Base-by-base conservation (phyloP, 768 basidiomycete genomes). In the Pisolithus sp. region DNA sequence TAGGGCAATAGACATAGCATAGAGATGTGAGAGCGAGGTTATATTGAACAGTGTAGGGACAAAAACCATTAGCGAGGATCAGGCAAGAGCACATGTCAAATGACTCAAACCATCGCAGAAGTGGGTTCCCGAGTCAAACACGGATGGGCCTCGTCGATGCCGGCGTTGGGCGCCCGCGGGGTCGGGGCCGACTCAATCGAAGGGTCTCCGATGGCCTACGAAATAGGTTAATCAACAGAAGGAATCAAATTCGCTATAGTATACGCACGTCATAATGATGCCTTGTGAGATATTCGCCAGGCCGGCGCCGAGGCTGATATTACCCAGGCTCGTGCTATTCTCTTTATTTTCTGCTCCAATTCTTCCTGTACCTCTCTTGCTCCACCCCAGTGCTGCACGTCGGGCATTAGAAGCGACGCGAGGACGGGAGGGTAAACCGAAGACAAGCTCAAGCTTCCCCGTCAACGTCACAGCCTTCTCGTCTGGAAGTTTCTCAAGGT, bases 311-410 rank as follows among this genome's bases (percentile, higher is more conserved):
- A 52, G 4, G 5, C 50, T 46, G 21, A 39, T 23, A 12, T 56
- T 62, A 12, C 53, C 46, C 1, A 53, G 48, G 5, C 49, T 47
- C 28, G 56, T 50, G 40, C 61, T 64, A 26, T 81, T 82, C 65
- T 83, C 80, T 63, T 83, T 78, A 57, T 78, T 77, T 53, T 80
- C 82, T 61, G 72, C 48, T 66, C 78, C 52, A 62, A 68, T 67
- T 72, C 82, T 66, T 28, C 76, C 77, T 0, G 68, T 72, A 57
- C 75, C 80, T 34, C 81, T 78, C 69, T 87, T 88, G 39, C 81
- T 68, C 81, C 78, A 82, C 2, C 85, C 86, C 1, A 80, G 71
- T 0, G 78, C 77, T 0, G 70, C 73, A n/a, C 83, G 73, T 12
- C 83, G 73, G 0, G 78, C 71, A n/a, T 70, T 74, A 0, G 82